Percentiles rank a stretch among this genome's conserved stretches.
These are phyloP conservation scores for Pyrenophora teres DNA, from an alignment of 2,329 filamentous ascomycete genomes.

Conservation along the genomic window DNA sequence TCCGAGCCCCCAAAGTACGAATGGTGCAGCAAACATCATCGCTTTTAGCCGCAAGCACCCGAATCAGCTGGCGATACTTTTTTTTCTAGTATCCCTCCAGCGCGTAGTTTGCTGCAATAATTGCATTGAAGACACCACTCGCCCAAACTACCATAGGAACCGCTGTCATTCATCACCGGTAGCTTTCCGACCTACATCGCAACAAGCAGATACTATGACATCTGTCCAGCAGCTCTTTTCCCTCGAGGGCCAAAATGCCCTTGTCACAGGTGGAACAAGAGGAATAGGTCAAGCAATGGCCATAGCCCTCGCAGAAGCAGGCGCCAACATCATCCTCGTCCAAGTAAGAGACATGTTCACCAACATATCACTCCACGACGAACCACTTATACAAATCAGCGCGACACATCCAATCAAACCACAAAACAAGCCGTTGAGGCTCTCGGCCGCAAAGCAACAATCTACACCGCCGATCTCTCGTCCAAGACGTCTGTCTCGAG, in stretches of 20 bases:
- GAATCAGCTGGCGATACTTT: not conserved
- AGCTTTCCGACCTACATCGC: slow-evolving; percentile 11
- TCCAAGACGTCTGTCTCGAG: slow-evolving; percentile 63
- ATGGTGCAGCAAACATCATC: slow-evolving; percentile 10
- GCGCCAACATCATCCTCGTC: slow-evolving; percentile 57
- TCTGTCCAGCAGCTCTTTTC: slow-evolving; percentile 52
- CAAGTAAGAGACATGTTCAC: slow-evolving; percentile 44
- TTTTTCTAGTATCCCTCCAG: not conserved
- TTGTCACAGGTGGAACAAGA: slow-evolving; percentile 57
- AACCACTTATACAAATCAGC: slow-evolving; percentile 44
- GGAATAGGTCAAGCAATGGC: slow-evolving; percentile 59
- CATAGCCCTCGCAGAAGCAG: slow-evolving; percentile 56
- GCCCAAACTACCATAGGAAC: not conserved
- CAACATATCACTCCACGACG: not conserved
- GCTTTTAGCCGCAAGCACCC: slow-evolving; percentile 6
- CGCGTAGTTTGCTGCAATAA: not conserved
- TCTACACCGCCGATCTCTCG: slow-evolving; percentile 73
- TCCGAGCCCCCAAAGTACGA: slow-evolving; percentile 24
- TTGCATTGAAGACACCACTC: not conserved
- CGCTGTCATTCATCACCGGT: not conserved
- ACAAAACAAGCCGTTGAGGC: slow-evolving; percentile 67
- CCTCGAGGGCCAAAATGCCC: slow-evolving; percentile 55
- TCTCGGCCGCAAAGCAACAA: slow-evolving; percentile 67
- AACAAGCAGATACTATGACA: slow-evolving; percentile 27
- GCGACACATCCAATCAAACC: slow-evolving; percentile 58